Base-by-base conservation (phyloP, 2,329 filamentous ascomycete species). In the Pseudocercospora fuligena region DNA sequence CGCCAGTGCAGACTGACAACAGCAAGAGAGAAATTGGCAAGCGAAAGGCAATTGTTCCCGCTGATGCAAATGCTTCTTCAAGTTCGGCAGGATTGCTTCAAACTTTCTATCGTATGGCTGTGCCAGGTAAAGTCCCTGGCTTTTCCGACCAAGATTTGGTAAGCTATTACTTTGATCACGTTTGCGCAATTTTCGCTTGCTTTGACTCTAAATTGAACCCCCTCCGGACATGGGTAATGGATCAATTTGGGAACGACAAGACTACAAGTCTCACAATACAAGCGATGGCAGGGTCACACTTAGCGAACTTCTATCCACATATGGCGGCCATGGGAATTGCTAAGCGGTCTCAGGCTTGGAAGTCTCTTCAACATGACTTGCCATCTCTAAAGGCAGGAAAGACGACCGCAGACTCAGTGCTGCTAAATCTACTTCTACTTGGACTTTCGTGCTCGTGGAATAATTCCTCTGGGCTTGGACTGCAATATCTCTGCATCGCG, bases 131-230 rank as follows among this genome's bases (percentile, higher is more conserved):
- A 56, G 78, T 63, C 72, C 73, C 65, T 72, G 78, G 61, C 71
- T 79, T 65, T 72, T 79, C 49, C 65, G 76, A 66, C 40, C 72
- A 64, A 73, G 75, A 86, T 54, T 78, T 89, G 16, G 84, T 89
- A 9, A 86, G 88, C 57, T 87, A 89, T 70, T 89, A 89, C 70
- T 89, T 89, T 78, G 85, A 86, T 70, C 86, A 88, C 66, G 86
- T 89, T 2, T 88, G 86, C 58, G 83, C 82, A 3, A 77, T 89
- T 9, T 89, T 88, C 74, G 89, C 87, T n/a, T 88, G 85, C 66
- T 90, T 88, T 71, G 88, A 89, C 74, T 88, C 87, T 21, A 80
- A 82, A 12, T 81, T 88, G 70, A 90, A 89, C 70, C 86, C 87
- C 0, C 89, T 89, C 69, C 80, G 87, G 43, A 85, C 84, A 1